Conservation (phyloP, 345 rosid genomes). For the Chamaenerion angustifolium region DNA sequence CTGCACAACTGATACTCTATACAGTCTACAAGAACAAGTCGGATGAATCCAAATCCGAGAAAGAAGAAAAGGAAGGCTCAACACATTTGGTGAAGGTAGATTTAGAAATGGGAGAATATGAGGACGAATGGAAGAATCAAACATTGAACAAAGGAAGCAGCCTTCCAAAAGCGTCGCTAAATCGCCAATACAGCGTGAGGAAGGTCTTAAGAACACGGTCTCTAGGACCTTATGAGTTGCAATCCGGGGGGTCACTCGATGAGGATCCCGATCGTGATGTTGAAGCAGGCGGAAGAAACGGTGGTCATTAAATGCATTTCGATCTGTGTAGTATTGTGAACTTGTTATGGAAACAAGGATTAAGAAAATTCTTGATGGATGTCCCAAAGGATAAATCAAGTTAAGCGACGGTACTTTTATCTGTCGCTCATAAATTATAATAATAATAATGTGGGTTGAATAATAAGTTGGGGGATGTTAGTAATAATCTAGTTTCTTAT, state of each 20-base stretch:
- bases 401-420: too few species aligned
- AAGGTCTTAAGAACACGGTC: conserved; percentile 19
- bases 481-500: too few species aligned
- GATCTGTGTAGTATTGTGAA: neutral
- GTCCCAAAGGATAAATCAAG: too few species aligned
- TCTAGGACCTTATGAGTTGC: conserved; percentile 15
- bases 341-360: neutral
- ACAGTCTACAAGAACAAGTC: conserved; percentile 24
- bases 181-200: conserved; percentile 14
- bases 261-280: conserved; percentile 1
- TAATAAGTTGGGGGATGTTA: too few species aligned
- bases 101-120: conserved; percentile 13
- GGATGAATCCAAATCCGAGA: conserved; percentile 4
- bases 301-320: neutral
- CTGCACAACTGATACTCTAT: conserved; percentile 37
- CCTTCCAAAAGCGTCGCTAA: conserved; percentile 7
- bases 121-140: conserved; percentile 10
- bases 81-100: conserved; percentile 9
- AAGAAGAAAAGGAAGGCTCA: conserved; percentile 18
- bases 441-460: too few species aligned
- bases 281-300: neutral
- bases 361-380: too few species aligned
- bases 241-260: conserved; percentile 7
- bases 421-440: too few species aligned
- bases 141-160: conserved; percentile 12